Evolutionary conservation across 2,329 filamentous ascomycete species (phyloP), one percentile per base, ranked within the genome.

Genomic region (Tricladium varicosporioides): DNA sequence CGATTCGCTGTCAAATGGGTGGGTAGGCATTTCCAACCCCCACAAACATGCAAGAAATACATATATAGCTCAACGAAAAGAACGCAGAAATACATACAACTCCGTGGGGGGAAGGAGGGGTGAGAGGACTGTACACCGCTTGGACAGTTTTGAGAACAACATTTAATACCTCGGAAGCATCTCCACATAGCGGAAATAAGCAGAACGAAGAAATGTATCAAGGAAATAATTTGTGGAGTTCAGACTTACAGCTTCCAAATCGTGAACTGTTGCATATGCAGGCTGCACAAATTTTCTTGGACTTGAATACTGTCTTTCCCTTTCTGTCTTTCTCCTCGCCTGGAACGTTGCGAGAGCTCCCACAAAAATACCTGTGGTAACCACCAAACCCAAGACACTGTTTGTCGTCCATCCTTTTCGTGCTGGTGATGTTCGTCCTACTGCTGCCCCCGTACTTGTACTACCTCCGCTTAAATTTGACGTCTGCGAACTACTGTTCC

Each of bases 231-330:
- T 48, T 49, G 9, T 18, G 14, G 43, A 19, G 5, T 9, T 32
- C n/a, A 7, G 16, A 66, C 72, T 70, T 63, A 78, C 80, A 65
- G 72, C 74, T 63, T 83, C 77, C 75, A 84, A 77, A 51, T 81
- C 75, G 7, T 70, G 64, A 51, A 79, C 71, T 22, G 69, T 74
- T 4, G 79, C 81, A 73, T 83, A 84, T 22, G 53, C 65, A 1
- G 67, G 67, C 32, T 60, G 46, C 7, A 49, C 40, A 44, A 67
- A 71, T 47, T 71, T 71, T 10, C 52, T 50, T 11, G 63, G 53
- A 49, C 60, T 61, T 9, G 66, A 64, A 61, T 71, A 71, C n/a
- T 67, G 65, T 52, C 55, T 64, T 43, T 58, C 48, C 46, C 48
- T 58, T 10, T 27, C 53, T 27, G 27, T 58, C 50, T 50, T 58